A percentile compares a stretch with the other conserved stretches of the same genome.
phyloP scores from a whole-genome alignment of 1,139 yeast species.

The Nakaseomyces uthaithaninus region DNA sequence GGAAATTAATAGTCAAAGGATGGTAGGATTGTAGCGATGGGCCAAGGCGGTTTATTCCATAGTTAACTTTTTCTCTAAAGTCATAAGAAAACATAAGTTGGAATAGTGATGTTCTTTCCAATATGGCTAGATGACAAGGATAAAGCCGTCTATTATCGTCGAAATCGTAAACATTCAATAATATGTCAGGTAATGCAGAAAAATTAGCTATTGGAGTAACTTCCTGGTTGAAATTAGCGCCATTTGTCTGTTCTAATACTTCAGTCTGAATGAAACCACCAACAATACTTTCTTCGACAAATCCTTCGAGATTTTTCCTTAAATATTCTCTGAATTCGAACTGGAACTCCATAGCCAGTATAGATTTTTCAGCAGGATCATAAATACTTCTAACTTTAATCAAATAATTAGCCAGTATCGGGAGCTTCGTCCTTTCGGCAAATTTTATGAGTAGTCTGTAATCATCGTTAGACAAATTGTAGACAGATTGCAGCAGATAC shows the following conservation, averaged over 20 bases:
- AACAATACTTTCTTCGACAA: conserved; percentile 38
- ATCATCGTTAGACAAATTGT: conserved; percentile 31
- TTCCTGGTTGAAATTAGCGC: too few relatives aligned
- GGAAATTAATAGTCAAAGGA: conserved; percentile 35
- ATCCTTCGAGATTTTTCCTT: conserved; percentile 37
- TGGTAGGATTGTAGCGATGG: conserved; percentile 7
- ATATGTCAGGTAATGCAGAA: conserved; percentile 42
- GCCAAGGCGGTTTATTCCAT: conserved; percentile 13
- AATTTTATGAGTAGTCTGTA: conserved; percentile 30
- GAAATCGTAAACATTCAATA: conserved; percentile 35
- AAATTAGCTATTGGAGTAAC: too few relatives aligned
- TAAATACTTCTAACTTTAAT: conserved; percentile 20
- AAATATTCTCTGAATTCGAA: conserved; percentile 42
- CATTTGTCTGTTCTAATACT: too few relatives aligned
- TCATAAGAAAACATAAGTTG: conserved; percentile 54
- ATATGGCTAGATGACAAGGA: conserved; percentile 57
- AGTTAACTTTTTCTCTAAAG: conserved; percentile 34
- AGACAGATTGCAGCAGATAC: conserved; percentile 41
- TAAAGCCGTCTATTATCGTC: conserved; percentile 34
- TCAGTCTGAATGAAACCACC: conserved; percentile 14
- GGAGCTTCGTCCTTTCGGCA: conserved; percentile 35
- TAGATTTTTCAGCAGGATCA: conserved; percentile 34
- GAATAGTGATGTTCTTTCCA: conserved; percentile 57
- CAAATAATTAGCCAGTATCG: conserved; percentile 35
- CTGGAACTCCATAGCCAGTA: conserved; percentile 40